Base-by-base conservation (phyloP, 176 grass and related monocot genomes). In the Thinopyrum elongatum region DNA sequence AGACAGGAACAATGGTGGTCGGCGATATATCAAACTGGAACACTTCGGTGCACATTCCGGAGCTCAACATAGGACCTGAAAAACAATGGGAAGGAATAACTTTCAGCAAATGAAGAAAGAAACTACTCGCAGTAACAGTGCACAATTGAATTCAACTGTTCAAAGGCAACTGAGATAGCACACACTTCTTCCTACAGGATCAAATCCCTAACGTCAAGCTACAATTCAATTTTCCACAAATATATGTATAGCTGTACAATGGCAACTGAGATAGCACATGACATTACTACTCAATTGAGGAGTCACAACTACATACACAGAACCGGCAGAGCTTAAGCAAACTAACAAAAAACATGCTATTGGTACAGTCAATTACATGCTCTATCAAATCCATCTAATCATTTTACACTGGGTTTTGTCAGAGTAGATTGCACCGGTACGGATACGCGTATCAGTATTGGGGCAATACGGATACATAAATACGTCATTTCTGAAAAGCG, bases 41-140 rank as follows among this genome's bases (percentile, higher is more conserved):
- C 35, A 99, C 97, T 90, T 99, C 97, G 7, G 97, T 97, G 87
- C 97, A 99, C 90, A 97, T 97, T 76, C 97, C 92, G 25, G 97
- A 96, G 72, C 80, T 91, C 38, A 94, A 75, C 84, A 97, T 84
- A 60, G 92, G 87, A 33, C 94, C 97, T 99, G 73, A 33, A 86
- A 85, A 90, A 2, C 7, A 78, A 85, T 25, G 15, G 39, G 62
- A 26, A 44, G 51, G 22, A 55, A 78, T 35, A 21, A 44, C 3
- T n/a, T 29, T 77, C 16, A 63, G 38, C 5, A 76, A 87, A 80
- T 16, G 31, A 27, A 74, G 65, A 60, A 66, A 8, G 17, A n/a
- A 17, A n/a, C 33, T 86, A 19, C 34, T 34, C 60, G 39, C 4
- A 46, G 11, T 12, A 36, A 38, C 6, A 6, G 14, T 77, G 35